Evolutionary conservation across 192 early-diverging fungal genomes (phyloP).

Genomic region (Geranomyces variabilis): DNA sequence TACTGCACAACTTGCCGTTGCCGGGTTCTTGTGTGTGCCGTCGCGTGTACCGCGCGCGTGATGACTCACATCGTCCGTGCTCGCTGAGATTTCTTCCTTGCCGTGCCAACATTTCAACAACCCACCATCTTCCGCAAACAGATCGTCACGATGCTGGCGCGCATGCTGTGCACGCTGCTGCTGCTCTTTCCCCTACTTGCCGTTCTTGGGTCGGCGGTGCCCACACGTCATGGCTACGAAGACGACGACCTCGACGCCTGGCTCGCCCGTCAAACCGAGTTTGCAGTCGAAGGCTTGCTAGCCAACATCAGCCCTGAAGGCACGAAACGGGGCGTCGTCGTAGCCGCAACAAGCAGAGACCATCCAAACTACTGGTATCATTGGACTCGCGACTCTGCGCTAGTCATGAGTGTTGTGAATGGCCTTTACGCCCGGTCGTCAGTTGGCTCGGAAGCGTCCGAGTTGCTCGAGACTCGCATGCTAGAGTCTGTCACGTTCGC

Average conservation of each 20-base stretch:
- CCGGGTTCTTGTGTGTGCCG: too few species aligned
- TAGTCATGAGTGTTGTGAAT: slow-evolving; percentile 58
- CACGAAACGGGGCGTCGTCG: background rate
- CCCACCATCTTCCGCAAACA: too few species aligned
- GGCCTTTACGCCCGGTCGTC: slow-evolving; percentile 5
- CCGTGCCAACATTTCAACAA: too few species aligned
- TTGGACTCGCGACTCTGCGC: slow-evolving; percentile 72
- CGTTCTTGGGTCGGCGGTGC: background rate
- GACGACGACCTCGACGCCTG: slow-evolving; percentile 11
- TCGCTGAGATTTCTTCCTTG: too few species aligned
- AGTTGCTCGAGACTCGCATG: slow-evolving; percentile 26
- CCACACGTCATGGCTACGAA: background rate
- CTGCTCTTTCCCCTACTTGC: too few species aligned
- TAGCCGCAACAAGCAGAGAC: slow-evolving; percentile 9
- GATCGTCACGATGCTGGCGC: too few species aligned
- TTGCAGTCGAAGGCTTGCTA: slow-evolving; percentile 16
- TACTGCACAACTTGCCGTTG: too few species aligned
- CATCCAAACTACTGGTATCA: slow-evolving; percentile 72
- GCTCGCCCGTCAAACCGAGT: background rate
- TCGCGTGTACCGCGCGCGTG: too few species aligned
- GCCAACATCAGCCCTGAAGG: slow-evolving; percentile 26
- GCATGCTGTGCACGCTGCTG: too few species aligned
- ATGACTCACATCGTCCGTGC: too few species aligned
- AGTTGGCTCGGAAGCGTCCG: slow-evolving; percentile 12
- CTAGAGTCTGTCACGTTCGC: slow-evolving; percentile 46